Evolutionary conservation across 345 rosid species (phyloP), one percentile per base, ranked within the genome.

Genomic region (Psidium guajava): DNA sequence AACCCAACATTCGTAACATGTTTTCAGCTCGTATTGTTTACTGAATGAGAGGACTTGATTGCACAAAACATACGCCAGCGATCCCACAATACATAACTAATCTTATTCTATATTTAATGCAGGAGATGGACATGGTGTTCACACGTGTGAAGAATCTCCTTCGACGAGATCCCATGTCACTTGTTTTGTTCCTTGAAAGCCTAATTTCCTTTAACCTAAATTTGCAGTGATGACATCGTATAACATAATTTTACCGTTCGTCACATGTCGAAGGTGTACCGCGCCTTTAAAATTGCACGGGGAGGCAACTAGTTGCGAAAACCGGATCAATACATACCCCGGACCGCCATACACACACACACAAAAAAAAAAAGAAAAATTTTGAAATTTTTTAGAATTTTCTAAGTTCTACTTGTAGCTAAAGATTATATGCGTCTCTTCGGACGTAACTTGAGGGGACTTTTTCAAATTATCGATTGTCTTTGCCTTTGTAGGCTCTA

Each of bases 131-230:
- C 24, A 57, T 4, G 28, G n/a, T 24, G 11, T 57, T 25, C 27
- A 40, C 5, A 40, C 42, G 61, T 2, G 61, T 25, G 61, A 25
- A 57, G 28, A 57, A 57, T 57, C 13, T 56, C 61, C 61, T 24
- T 10, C 3, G 0, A 57, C 3, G 6, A 25, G 0, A 57, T 25
- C 28, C 28, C 14, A 25, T 2, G 0, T 25, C 6, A 25, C 11
- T 58, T 1, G 28, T 5, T 10, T 58, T 6, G 27, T 25, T 25
- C 25, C 64, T 58, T 1, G 12, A 5, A 4, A 58, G 14, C 7
- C 28, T 58, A 58, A 58, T 25, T 25, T 58, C n/a, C n/a, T n/a
- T n/a, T n/a, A n/a, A n/a, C n/a, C n/a, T n/a, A n/a, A n/a, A n/a
- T n/a, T n/a, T n/a, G n/a, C n/a, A n/a, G n/a, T n/a, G n/a, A n/a